Percentiles rank a stretch among this genome's conserved stretches.
Conservation (phyloP, 164 flowering plant genomes). For the Dillenia turbinata region DNA sequence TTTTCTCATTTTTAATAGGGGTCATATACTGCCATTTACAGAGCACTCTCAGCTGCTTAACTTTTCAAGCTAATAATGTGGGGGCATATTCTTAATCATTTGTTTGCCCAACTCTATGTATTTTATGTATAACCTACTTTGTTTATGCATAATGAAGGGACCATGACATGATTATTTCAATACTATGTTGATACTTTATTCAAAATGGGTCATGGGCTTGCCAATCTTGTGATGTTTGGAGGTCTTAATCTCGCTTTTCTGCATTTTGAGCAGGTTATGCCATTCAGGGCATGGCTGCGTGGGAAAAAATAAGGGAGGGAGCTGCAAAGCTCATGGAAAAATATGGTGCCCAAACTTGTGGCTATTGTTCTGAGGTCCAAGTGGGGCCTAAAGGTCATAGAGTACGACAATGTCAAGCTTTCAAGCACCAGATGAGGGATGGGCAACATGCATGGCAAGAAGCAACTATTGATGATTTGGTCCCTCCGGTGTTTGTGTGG, state of each 20-base stretch:
- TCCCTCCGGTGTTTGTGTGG: slow-evolving; percentile 62
- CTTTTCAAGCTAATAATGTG: background rate
- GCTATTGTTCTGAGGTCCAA: slow-evolving; percentile 56
- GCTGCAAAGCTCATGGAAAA: slow-evolving; percentile 39
- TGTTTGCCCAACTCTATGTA: background rate
- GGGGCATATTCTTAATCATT: background rate
- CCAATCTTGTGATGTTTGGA: no score
- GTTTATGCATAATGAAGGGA: no score
- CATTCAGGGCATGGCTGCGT: slow-evolving; percentile 43
- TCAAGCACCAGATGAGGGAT: slow-evolving; percentile 58
- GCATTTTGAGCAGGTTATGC: slow-evolving; percentile 34
- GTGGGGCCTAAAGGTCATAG: slow-evolving; percentile 61
- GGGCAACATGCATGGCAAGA: slow-evolving; percentile 70
- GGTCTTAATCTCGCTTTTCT: background rate
- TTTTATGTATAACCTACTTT: background rate
- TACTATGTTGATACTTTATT: no score
- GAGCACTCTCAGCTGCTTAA: no score
- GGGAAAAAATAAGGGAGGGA: slow-evolving; percentile 45
- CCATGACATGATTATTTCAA: no score
- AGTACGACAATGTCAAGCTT: slow-evolving; percentile 44
- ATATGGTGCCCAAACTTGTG: slow-evolving; percentile 53
- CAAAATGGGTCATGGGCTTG: no score
- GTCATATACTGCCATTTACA: no score
- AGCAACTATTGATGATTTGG: slow-evolving; percentile 43
- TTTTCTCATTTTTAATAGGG: background rate